Evolutionary conservation across 495 filamentous ascomycete genomes (phyloP).

Genomic region (Glarea lozoyensis): DNA sequence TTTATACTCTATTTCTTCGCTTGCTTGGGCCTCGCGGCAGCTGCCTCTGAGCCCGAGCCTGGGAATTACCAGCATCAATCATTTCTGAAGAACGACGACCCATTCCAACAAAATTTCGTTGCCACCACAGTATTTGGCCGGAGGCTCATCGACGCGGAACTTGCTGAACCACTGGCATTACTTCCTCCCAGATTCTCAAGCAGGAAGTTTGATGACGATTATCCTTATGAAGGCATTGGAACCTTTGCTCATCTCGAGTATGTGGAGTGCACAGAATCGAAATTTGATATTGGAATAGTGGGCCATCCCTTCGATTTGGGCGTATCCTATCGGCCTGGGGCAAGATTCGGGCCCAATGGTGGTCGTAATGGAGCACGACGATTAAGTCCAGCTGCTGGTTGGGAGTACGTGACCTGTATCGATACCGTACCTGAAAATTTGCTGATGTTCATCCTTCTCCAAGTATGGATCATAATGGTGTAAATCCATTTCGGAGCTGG

Average conservation of each 20-base stretch:
- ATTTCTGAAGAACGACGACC: too few relatives aligned
- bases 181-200: slow-evolving; percentile 9
- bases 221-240: neutral
- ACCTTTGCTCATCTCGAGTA: slow-evolving; percentile 20
- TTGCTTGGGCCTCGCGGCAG: too few relatives aligned
- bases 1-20: too few relatives aligned
- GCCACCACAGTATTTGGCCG: slow-evolving; percentile 14
- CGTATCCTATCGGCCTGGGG: slow-evolving; percentile 67
- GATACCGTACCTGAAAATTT: slow-evolving; percentile 1
- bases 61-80: too few relatives aligned
- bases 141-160: neutral
- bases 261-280: slow-evolving; percentile 13
- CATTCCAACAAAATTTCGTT: too few relatives aligned
- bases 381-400: slow-evolving; percentile 15
- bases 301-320: slow-evolving; percentile 31
- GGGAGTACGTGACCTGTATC: slow-evolving; percentile 13
- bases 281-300: slow-evolving; percentile 21
- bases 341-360: slow-evolving; percentile 65
- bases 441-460: slow-evolving; percentile 4
- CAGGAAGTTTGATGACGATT: slow-evolving; percentile 1
- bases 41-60: too few relatives aligned
- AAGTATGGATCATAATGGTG: slow-evolving; percentile 28
- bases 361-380: slow-evolving; percentile 60
- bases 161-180: neutral
- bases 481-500: slow-evolving; percentile 53